phyloP scores from a whole-genome alignment of 1,284 basidiomycete species.

The Moniliophthora roreri region DNA sequence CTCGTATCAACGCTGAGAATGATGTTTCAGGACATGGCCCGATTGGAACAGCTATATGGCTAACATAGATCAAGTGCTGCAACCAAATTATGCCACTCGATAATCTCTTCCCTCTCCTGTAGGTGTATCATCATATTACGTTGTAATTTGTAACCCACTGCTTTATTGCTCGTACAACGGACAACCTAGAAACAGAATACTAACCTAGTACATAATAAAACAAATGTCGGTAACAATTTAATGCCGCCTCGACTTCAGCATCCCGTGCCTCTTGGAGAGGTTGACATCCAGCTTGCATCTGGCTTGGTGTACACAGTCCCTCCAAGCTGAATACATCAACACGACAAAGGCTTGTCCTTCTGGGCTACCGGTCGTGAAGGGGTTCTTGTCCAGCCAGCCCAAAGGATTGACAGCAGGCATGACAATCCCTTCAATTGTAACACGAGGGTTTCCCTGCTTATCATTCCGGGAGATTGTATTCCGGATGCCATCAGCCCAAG shows the following conservation, averaged over 20 bases:
- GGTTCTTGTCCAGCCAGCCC: slow-evolving; percentile 22
- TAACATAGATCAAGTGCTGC: not conserved
- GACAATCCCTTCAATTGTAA: slow-evolving; percentile 21
- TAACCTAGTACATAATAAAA: too few relatives aligned
- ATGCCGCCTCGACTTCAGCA: too few relatives aligned
- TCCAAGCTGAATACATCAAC: slow-evolving; percentile 28
- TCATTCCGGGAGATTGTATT: slow-evolving; percentile 18
- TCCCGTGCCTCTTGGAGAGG: too few relatives aligned
- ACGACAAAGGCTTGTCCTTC: slow-evolving; percentile 26
- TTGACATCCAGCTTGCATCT: not conserved
- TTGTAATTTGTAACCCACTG: too few relatives aligned
- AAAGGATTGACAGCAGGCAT: slow-evolving; percentile 27
- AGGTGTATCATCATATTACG: too few relatives aligned
- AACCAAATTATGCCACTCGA: not conserved
- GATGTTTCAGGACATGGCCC: not conserved
- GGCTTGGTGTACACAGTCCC: slow-evolving; percentile 22
- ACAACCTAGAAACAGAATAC: too few relatives aligned
- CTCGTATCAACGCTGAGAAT: too few relatives aligned
- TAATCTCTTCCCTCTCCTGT: too few relatives aligned
- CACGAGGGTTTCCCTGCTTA: slow-evolving; percentile 17
- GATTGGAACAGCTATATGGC: slow-evolving; percentile 1
- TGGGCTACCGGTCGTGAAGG: slow-evolving; percentile 24
- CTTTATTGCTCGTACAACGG: too few relatives aligned
- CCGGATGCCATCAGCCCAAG: slow-evolving; percentile 31
- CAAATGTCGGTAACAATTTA: too few relatives aligned